These are phyloP conservation scores for Vaccinium corymbosum DNA, from an alignment of 148 eudicot genomes.

Conservation along the genomic window DNA sequence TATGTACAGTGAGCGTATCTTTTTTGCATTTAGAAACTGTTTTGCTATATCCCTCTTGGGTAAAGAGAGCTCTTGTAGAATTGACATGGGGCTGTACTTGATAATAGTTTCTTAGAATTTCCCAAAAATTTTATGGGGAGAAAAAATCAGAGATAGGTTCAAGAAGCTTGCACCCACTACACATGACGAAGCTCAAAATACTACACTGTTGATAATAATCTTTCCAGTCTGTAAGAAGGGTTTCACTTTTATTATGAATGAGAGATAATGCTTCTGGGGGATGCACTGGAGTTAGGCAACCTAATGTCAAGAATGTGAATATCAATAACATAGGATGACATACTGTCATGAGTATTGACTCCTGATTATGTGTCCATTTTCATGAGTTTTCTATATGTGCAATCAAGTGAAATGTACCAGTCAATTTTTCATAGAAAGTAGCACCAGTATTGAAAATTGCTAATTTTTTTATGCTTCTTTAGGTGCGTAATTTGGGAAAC, in stretches of 20 bases:
- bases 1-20: neutral
- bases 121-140: neutral
- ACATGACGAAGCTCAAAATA: neutral
- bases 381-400: neutral
- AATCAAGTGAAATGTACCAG: neutral
- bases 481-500: neutral
- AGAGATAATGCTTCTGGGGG: neutral
- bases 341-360: neutral
- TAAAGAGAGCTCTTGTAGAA: slow-evolving; percentile 3
- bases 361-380: neutral
- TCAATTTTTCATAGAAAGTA: neutral
- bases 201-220: neutral
- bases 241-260: neutral
- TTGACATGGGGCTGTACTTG: neutral
- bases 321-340: neutral
- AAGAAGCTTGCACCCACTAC: neutral
- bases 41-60: neutral
- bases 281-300: neutral
- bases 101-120: neutral
- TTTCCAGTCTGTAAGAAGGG: neutral
- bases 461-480: neutral
- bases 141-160: neutral
- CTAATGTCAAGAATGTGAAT: neutral
- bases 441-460: neutral
- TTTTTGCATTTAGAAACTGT: neutral